Percentiles rank a stretch among this genome's conserved stretches.
Evolutionary conservation across 164 flowering plant species (phyloP).

Genomic region (Vitis riparia): DNA sequence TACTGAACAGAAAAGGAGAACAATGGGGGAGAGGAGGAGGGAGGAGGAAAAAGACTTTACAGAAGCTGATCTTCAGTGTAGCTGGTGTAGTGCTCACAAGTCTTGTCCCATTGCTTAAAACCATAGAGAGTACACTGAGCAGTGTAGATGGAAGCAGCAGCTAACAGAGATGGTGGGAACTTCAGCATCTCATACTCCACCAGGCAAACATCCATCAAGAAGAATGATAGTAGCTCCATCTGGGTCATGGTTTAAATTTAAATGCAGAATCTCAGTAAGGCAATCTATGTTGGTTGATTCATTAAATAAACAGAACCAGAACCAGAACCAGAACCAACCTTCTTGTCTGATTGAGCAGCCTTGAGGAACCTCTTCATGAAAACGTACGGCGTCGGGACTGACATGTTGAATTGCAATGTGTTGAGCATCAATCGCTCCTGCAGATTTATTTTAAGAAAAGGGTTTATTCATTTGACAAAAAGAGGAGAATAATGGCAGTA

Average conservation of each 20-base stretch:
- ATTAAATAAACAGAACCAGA: neutral
- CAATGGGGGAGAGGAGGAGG: too few relatives aligned
- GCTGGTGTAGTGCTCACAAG: constrained; percentile 46
- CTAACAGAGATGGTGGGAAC: constrained; percentile 52
- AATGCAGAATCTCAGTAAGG: neutral
- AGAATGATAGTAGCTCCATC: constrained; percentile 43
- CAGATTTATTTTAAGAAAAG: constrained; percentile 1
- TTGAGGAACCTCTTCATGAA: constrained; percentile 61
- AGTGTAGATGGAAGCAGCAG: constrained; percentile 57
- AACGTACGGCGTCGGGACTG: constrained; percentile 62
- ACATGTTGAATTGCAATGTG: constrained; percentile 58
- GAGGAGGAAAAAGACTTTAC: constrained; percentile 31
- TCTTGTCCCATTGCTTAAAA: constrained; percentile 45
- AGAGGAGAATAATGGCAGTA: neutral
- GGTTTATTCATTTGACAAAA: neutral
- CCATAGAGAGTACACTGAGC: constrained; percentile 45
- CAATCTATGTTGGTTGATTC: neutral
- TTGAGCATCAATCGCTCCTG: constrained; percentile 64
- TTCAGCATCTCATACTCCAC: constrained; percentile 67
- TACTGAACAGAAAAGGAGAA: too few relatives aligned
- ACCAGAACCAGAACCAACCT: constrained; percentile 23
- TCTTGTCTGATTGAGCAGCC: constrained; percentile 66
- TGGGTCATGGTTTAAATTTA: neutral
- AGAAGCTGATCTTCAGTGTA: constrained; percentile 49
- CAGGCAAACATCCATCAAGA: constrained; percentile 52